Base-by-base conservation (phyloP, 768 basidiomycete genomes). In the Boletus speciosus region DNA sequence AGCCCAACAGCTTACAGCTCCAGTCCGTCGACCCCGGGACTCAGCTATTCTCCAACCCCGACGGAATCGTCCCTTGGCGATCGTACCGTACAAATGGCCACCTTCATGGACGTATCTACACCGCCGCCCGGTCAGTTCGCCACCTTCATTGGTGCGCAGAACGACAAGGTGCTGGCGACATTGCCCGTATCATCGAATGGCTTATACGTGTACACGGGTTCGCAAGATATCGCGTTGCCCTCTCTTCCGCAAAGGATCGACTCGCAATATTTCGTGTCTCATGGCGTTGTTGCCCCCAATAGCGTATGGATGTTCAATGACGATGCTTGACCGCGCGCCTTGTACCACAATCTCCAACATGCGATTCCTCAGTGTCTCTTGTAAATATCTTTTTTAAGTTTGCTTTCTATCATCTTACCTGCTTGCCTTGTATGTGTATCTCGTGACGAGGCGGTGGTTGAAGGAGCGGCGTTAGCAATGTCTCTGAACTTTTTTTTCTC, bases 31-130 rank as follows among this genome's bases (percentile, higher is more conserved):
- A 83, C 81, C 0, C 84, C 84, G 0, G 72, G 75, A 19, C 78
- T 86, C 37, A 78, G 74, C 11, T 80, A 81, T 47, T 85, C 84
- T 0, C 84, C 84, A 0, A 78, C 81, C 1, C 78, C 83, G 4
- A 83, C 82, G 1, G 82, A 81, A 52, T 84, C 80, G 0, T 79
- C 79, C 6, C 70, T 76, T 44, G 78, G 78, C 37, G 82, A 83
- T 58, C 76, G 76, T 23, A 84, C 81, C 0, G 71, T 83, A 23
- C 83, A 84, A 59, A 79, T 83, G 78, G 67, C 76, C 15, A 74
- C 69, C 0, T 82, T 82, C 53, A 67, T 76, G 61, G 82, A 84
- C 55, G 76, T 71, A 15, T 58, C 62, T 7, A 71, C 69, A 32
- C 69, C 69, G 57, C 69, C 71, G 29, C 69, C 69, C 19, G 56